A percentile compares a stretch with the other conserved stretches of the same genome.
Evolutionary conservation across 208 protist genomes (phyloP).

Genomic region (Wallacemonas sp.): DNA sequence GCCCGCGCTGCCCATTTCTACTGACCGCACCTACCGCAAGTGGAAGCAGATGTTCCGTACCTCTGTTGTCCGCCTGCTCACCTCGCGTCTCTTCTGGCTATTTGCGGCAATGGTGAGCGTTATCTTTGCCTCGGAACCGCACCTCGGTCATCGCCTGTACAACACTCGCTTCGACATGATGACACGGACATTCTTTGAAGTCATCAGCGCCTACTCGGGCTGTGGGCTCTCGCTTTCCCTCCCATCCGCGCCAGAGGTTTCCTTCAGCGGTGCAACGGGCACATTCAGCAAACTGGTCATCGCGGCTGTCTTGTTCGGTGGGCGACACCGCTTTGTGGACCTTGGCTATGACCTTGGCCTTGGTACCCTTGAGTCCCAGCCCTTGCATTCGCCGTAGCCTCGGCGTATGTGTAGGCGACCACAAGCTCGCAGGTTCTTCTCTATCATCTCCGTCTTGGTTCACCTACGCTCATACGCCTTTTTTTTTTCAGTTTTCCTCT

Average conservation of each 20-base stretch:
- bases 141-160: slow-evolving; percentile 16
- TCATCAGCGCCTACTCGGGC: slow-evolving; percentile 71
- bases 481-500: slow-evolving; percentile 19
- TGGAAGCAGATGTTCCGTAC: slow-evolving; percentile 72
- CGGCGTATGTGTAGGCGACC: too few relatives aligned
- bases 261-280: slow-evolving; percentile 47
- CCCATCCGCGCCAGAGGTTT: slow-evolving; percentile 20
- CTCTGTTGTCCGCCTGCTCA: slow-evolving; percentile 59
- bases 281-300: slow-evolving; percentile 59
- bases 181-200: slow-evolving; percentile 75
- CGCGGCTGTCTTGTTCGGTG: slow-evolving; percentile 59
- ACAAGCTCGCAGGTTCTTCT: too few relatives aligned
- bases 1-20: slow-evolving; percentile 73
- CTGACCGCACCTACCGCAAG: slow-evolving; percentile 69
- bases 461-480: slow-evolving; percentile 1
- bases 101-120: slow-evolving; percentile 60
- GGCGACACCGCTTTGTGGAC: slow-evolving; percentile 76
- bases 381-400: not conserved
- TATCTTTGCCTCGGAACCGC: slow-evolving; percentile 50
- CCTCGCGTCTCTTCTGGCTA: slow-evolving; percentile 78
- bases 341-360: slow-evolving; percentile 79
- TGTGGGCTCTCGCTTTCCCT: slow-evolving; percentile 67
- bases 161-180: slow-evolving; percentile 62
- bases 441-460: not conserved
- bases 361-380: slow-evolving; percentile 29